Conservation (phyloP, 495 filamentous ascomycete species). For the Aspergillus conjunctus region DNA sequence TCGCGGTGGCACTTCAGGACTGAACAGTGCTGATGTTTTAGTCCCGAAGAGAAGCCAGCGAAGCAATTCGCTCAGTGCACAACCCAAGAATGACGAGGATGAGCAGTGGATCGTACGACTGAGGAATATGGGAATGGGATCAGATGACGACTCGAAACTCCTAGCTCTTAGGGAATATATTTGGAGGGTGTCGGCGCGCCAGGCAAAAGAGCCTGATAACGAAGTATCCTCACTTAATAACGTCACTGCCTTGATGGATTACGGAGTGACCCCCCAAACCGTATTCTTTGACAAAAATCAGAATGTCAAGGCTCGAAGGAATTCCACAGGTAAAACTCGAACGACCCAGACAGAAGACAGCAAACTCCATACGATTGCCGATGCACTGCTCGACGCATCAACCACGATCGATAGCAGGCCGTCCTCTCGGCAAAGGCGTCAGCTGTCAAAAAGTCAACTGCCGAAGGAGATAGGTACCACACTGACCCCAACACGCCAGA, state of each 20-base stretch:
- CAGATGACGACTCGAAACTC: constrained; percentile 89
- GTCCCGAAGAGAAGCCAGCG: constrained; percentile 32
- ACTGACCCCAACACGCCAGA: constrained; percentile 23
- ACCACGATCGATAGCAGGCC: constrained; percentile 77
- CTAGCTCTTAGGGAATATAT: constrained; percentile 87
- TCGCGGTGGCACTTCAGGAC: constrained; percentile 65
- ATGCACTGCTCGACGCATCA: constrained; percentile 90
- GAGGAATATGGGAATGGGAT: constrained; percentile 76
- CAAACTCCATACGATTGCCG: constrained; percentile 76
- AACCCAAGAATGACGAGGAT: constrained; percentile 85
- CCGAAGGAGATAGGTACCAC: constrained; percentile 46
- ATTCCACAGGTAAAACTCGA: constrained; percentile 32
- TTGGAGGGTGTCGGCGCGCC: constrained; percentile 77
- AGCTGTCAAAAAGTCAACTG: constrained; percentile 46
- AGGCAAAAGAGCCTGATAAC: constrained; percentile 52
- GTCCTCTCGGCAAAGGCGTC: constrained; percentile 58
- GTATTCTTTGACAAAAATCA: constrained; percentile 85
- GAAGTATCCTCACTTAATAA: constrained; percentile 59
- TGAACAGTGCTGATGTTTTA: constrained; percentile 45
- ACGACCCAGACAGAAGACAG: constrained; percentile 34
- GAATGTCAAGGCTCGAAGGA: constrained; percentile 46
- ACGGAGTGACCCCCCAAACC: constrained; percentile 78
- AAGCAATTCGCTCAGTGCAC: constrained; percentile 39
- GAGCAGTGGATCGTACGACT: constrained; percentile 89
- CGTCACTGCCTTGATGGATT: constrained; percentile 67